Base-by-base conservation (phyloP, 345 rosid species). In the Firmiana major region DNA sequence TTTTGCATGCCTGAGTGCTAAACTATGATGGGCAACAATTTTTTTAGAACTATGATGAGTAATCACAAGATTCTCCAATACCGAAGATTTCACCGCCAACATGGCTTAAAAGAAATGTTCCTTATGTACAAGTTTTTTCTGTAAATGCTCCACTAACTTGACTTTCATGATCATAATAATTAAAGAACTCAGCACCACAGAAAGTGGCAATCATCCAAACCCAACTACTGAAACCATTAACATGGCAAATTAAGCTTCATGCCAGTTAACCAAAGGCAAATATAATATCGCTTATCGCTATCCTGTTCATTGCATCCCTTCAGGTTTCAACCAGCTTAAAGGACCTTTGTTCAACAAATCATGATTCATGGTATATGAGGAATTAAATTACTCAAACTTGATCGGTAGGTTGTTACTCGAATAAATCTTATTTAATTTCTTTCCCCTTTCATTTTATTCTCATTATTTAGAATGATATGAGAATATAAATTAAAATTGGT, bases 71-170 rank as follows among this genome's bases (percentile, higher is more conserved):
- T 31, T 31, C 34, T 31, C 34, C 34, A 31, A 31, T 31, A 31
- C 34, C 34, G 3, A 31, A 31, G 34, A 31, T 1, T 1, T 31
- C 34, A 31, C n/a, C n/a, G 34, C 1, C 34, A 31, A 31, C 34
- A 31, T 31, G 34, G 0, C 34, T 31, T 31, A 31, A 31, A 31
- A 31, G 34, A 31, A 31, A 31, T 31, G 34, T 31, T 31, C 34
- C 34, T 1, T 31, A 0, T 31, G 34, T 19, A 19, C 59, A 19
- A 19, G 70, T 24, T 4, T 65, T 38, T 19, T 7, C n/a, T 38
- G 49, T 65, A 40, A 65, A 65, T 65, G 70, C 28, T 63, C 69
- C 70, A 65, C n/a, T 65, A 65, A 65, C 70, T n/a, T 38, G 17
- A 7, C 40, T 38, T 21, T 66, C 51, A 3, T n/a, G 11, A 21